Evolutionary conservation across 2,329 filamentous ascomycete species (phyloP).

Genomic region (Plectosphaerella cucumerina): DNA sequence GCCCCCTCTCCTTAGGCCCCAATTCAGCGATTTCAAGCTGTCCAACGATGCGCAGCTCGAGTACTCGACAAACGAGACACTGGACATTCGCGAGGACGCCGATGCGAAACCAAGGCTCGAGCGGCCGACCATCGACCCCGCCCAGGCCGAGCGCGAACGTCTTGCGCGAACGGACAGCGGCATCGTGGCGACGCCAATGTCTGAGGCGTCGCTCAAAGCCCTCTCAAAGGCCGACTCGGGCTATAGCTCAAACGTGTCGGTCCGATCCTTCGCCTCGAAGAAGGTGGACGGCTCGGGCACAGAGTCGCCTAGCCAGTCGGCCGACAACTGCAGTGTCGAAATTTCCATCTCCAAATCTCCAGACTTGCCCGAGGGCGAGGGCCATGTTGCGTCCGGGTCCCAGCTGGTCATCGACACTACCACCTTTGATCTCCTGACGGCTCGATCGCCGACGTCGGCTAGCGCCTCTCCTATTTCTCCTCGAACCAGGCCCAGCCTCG

Average conservation of each 20-base stretch:
- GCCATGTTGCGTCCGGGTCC: slow-evolving; percentile 12
- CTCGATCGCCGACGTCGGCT: neutral
- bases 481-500: neutral
- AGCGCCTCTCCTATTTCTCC: neutral
- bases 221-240: slow-evolving; percentile 57
- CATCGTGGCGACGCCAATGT: slow-evolving; percentile 40
- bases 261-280: slow-evolving; percentile 44
- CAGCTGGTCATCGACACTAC: slow-evolving; percentile 17
- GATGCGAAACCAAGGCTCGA: slow-evolving; percentile 34
- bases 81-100: slow-evolving; percentile 37
- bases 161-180: slow-evolving; percentile 44
- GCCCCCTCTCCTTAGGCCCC: no score
- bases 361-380: neutral
- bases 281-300: slow-evolving; percentile 14
- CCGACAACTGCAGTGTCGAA: slow-evolving; percentile 7
- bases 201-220: slow-evolving; percentile 35
- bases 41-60: slow-evolving; percentile 15
- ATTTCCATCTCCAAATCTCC: slow-evolving; percentile 1
- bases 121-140: slow-evolving; percentile 11
- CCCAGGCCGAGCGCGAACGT: slow-evolving; percentile 15
- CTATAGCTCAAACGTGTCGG: slow-evolving; percentile 56
- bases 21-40: no score
- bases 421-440: slow-evolving; percentile 18
- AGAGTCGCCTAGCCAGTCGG: neutral
- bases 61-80: slow-evolving; percentile 27